Base-by-base conservation (phyloP, 2,329 filamentous ascomycete genomes). In the Penicillium sp. region DNA sequence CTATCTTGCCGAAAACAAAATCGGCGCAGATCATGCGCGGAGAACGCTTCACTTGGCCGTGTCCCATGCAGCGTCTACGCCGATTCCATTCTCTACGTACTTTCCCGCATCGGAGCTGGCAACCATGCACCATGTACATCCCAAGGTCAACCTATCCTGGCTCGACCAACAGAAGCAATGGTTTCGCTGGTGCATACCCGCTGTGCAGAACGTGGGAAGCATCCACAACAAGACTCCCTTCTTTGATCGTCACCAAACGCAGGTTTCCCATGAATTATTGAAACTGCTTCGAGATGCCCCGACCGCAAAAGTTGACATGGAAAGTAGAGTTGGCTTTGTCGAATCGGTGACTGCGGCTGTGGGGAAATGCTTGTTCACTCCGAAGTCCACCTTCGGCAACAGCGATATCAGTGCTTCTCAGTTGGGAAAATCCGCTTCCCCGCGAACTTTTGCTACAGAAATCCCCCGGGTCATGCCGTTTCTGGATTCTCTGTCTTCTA, bases 361-460 rank as follows among this genome's bases (percentile, higher is more conserved):
- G 35, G 65, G 65, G n/a, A 61, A 55, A 37, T 65, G 61, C 42
- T 51, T 67, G n/a, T 67, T 68, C 36, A 26, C 52, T 27, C 52
- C 41, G 29, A 53, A 59, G 39, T 30, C 52, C 3, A 45, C 38
- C 6, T 36, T 54, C 17, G 41, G 54, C 9, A 40, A 52, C 16
- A 37, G 42, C 4, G 33, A 41, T 9, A 30, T 57, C 35, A 64
- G 44, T 30, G 59, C 61, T 9, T 44, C 54, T 31, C 45, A 59
- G n/a, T 44, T 66, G 17, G 60, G 58, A 8, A 47, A 46, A 36
- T 32, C 57, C 30, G 51, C 50, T n/a, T 47, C 56, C 35, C 52
- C 51, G 14, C 51, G 60, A 6, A 52, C 54, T 29, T 68, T 67
- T 31, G 51, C 51, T 11, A 56, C 50, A 2, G 58, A 63, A 14